A percentile compares a stretch with the other conserved stretches of the same genome.
Conservation (phyloP, 345 rosid genomes). For the Eucalyptus lansdowneana region DNA sequence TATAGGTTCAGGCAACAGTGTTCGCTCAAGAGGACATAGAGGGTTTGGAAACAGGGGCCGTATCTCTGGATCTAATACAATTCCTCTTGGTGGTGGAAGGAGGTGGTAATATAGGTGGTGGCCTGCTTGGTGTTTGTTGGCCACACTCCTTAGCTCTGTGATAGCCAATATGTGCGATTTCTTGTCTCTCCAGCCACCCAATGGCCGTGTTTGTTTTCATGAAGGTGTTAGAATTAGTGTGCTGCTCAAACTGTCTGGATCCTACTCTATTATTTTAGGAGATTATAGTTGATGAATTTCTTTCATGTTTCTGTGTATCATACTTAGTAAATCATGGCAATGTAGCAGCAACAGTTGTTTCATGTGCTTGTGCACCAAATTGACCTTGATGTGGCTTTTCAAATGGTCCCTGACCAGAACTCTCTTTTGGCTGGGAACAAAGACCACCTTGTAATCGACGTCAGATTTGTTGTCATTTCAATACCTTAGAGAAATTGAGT, state of each 20-base stretch:
- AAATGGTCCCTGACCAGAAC: not conserved
- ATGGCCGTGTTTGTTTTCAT: not conserved
- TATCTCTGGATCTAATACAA: conserved; percentile 64
- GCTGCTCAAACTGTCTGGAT: not conserved
- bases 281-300: not conserved
- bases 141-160: not conserved
- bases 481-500: not conserved
- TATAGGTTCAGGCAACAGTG: conserved; percentile 48
- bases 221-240: not conserved
- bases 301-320: not conserved
- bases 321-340: not conserved
- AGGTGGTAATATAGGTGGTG: conserved; percentile 32
- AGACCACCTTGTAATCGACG: not conserved
- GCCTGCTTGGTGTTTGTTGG: not conserved
- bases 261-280: not conserved
- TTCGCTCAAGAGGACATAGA: conserved; percentile 73
- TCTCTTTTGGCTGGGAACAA: not conserved
- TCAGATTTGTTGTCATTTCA: not conserved
- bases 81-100: conserved; percentile 61
- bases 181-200: not conserved
- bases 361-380: not conserved
- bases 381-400: not conserved
- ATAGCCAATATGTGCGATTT: not conserved
- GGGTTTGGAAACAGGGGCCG: conserved; percentile 50
- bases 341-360: not conserved